Conservation (phyloP, 1,139 yeast species). For the Taphrina deformans region DNA sequence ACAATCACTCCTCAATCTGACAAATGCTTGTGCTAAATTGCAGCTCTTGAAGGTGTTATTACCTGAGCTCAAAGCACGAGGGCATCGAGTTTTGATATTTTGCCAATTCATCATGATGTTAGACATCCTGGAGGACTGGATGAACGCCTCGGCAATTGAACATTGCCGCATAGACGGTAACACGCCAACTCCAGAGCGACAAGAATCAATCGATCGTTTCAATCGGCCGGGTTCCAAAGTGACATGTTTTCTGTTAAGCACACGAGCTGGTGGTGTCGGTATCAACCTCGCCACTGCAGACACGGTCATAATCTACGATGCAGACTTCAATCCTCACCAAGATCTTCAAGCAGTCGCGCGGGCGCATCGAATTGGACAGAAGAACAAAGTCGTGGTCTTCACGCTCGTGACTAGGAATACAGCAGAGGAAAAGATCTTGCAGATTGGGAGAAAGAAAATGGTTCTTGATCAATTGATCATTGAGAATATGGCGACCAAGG, state of each 20-base stretch:
- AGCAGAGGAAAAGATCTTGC: conserved; percentile 74
- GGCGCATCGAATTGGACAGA: conserved; percentile 88
- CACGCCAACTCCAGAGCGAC: conserved; percentile 81
- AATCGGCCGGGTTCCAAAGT: conserved; percentile 73
- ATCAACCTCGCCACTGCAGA: conserved; percentile 81
- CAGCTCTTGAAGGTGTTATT: conserved; percentile 71
- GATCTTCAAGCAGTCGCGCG: conserved; percentile 90
- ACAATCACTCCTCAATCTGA: conserved; percentile 33
- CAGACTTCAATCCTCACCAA: conserved; percentile 92
- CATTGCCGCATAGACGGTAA: conserved; percentile 70
- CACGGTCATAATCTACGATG: conserved; percentile 81
- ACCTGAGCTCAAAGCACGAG: conserved; percentile 72
- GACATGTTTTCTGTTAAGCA: conserved; percentile 73
- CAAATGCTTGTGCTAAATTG: conserved; percentile 59
- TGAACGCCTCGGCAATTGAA: conserved; percentile 62
- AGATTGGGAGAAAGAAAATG: conserved; percentile 76
- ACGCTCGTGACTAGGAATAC: conserved; percentile 78
- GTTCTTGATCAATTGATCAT: conserved; percentile 87
- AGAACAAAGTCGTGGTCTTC: conserved; percentile 78
- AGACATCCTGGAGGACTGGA: conserved; percentile 86
- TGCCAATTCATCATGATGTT: conserved; percentile 87
- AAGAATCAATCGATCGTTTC: conserved; percentile 63
- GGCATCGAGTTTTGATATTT: conserved; percentile 76
- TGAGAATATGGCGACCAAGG: conserved; percentile 39
- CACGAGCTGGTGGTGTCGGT: conserved; percentile 90